Evolutionary conservation across 129 eudicot species (phyloP).

Genomic region (Dittrichia graveolens): DNA sequence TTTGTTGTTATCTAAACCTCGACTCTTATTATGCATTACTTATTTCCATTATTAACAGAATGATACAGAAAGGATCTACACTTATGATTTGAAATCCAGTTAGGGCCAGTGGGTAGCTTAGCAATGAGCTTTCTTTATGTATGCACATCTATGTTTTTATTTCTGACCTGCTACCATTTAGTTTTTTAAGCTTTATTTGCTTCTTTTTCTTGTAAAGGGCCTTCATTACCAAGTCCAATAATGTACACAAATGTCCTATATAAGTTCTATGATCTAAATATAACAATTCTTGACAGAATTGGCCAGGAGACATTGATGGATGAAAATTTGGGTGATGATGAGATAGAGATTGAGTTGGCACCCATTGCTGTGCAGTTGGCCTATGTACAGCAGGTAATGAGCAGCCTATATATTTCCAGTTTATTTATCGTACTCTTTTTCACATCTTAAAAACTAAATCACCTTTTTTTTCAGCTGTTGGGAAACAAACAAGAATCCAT

Average conservation of each 20-base stretch:
- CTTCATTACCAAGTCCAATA: slow-evolving; percentile 12
- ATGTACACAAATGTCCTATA: slow-evolving; percentile 14
- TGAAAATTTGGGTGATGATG: slow-evolving; percentile 74
- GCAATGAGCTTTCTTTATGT: too few species aligned
- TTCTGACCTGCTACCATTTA: neutral
- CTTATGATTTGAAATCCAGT: too few species aligned
- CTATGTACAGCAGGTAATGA: slow-evolving; percentile 83
- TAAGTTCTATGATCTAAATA: slow-evolving; percentile 22
- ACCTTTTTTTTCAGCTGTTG: slow-evolving; percentile 50
- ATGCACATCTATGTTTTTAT: too few species aligned
- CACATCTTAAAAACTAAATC: neutral
- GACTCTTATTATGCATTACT: too few species aligned
- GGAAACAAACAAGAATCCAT: slow-evolving; percentile 78
- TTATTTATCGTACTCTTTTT: neutral
- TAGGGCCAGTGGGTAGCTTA: too few species aligned
- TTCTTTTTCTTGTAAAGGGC: slow-evolving; percentile 11
- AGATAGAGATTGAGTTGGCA: slow-evolving; percentile 79
- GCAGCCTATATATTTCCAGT: neutral
- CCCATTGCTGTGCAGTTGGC: slow-evolving; percentile 87
- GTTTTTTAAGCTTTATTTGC: neutral
- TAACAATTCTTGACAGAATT: slow-evolving; percentile 48
- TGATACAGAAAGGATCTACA: too few species aligned
- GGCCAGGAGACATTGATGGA: slow-evolving; percentile 97
- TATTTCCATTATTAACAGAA: too few species aligned
- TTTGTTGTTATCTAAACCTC: too few species aligned